Base-by-base conservation (phyloP, 139 green algal genomes). In the Picochlorum sp. region DNA sequence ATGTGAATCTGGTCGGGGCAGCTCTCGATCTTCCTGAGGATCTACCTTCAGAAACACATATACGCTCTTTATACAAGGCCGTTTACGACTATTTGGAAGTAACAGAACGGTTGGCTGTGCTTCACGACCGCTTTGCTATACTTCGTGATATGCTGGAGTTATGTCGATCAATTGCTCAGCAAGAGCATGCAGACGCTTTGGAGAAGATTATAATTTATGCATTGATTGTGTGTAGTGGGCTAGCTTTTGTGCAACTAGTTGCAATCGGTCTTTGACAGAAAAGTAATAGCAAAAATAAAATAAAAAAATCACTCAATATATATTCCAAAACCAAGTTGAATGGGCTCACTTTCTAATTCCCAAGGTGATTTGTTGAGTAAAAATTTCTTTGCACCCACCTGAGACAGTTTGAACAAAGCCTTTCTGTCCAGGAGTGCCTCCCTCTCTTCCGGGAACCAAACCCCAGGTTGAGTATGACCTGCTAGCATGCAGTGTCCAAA, bases 391-490 rank as follows among this genome's bases (percentile, higher is more conserved):
- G 62, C 80, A 31, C 85, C 86, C 1, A 74, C 70, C 33, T 70
- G 30, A 0, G 85, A 72, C 24, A 77, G 55, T 55, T 77, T 36
- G 60, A 90, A 65, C 60, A 87, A 47, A 8, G 60, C 16, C 8
- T 35, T 35, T 32, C 77, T 39, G 29, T 80, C 60, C 2, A 4
- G 8, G 31, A 93, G 31, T 12, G 85, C 85, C 28, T 70, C 73
- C 32, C 64, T 63, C 74, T 96, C 82, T 61, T 98, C 91, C 5
- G 91, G 91, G 59, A 87, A 97, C 90, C 91, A 97, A 18, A 98
- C 91, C 0, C 91, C 91, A 8, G 90, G 84, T 63, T 85, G 33
- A 8, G 86, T 92, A 13, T 75, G 63, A 13, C 87, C 89, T 18
- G 63, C 65, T 25, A 96, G 72, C 69, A 97, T 74, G 6, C 73